These are phyloP conservation scores for Capsicum baccatum DNA, from an alignment of 257 asterid species.

Conservation along the genomic window DNA sequence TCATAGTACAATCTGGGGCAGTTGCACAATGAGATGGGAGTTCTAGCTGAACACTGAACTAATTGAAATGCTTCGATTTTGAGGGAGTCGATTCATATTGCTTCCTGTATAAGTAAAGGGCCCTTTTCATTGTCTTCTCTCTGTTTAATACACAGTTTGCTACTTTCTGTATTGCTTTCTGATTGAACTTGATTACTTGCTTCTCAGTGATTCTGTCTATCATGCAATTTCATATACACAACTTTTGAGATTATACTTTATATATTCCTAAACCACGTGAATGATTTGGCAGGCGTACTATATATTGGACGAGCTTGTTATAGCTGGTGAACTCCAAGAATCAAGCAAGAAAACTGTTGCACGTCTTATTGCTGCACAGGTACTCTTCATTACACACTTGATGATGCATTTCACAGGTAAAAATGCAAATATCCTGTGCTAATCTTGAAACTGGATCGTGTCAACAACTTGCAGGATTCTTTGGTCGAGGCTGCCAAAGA, in stretches of 20 bases:
- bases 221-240: background rate
- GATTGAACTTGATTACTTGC: constrained; percentile 11
- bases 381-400: constrained; percentile 26
- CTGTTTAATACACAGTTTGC: background rate
- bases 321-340: constrained; percentile 99
- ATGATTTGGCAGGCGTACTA: constrained; percentile 72
- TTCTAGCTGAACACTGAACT: background rate
- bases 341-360: constrained; percentile 99
- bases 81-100: background rate
- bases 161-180: background rate
- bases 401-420: background rate
- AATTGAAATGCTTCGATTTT: background rate
- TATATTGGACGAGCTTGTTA: constrained; percentile 87
- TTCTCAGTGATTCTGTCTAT: background rate
- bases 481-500: constrained; percentile 97
- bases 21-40: no score
- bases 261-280: background rate
- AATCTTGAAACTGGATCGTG: constrained; percentile 8
- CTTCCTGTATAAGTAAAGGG: background rate
- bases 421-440: background rate
- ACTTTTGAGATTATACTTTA: background rate
- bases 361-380: constrained; percentile 96
- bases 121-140: background rate
- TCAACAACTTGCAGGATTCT: constrained; percentile 66
- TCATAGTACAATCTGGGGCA: no score